Conservation (phyloP, 352 stramenopile species). For the Phytophthora agathidicida region DNA sequence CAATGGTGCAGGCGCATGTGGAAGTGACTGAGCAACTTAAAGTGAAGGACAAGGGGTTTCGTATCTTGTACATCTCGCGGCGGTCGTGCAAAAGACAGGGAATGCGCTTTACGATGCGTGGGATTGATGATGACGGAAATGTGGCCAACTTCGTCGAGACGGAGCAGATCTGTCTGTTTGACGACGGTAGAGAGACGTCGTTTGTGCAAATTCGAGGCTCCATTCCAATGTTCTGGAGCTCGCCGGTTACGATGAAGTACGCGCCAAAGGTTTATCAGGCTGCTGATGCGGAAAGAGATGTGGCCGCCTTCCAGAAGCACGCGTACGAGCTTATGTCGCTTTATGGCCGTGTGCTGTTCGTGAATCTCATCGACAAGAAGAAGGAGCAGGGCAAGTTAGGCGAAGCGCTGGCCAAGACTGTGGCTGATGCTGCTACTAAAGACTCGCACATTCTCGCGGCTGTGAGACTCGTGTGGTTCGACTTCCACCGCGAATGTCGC, state of each 20-base stretch:
- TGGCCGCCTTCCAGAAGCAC: slow-evolving; percentile 62
- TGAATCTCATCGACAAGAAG: slow-evolving; percentile 97
- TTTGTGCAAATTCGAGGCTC: slow-evolving; percentile 92
- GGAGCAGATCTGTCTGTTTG: slow-evolving; percentile 92
- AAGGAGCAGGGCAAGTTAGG: slow-evolving; percentile 93
- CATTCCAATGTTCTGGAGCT: slow-evolving; percentile 95
- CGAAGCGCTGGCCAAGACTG: slow-evolving; percentile 86
- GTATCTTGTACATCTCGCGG: slow-evolving; percentile 76
- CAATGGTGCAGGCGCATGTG: slow-evolving; percentile 82
- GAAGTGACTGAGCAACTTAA: slow-evolving; percentile 54
- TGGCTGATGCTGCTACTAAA: slow-evolving; percentile 50
- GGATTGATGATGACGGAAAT: slow-evolving; percentile 90
- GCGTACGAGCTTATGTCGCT: slow-evolving; percentile 67
- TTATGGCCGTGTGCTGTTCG: slow-evolving; percentile 85
- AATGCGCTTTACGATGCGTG: slow-evolving; percentile 93
- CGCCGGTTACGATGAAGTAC: slow-evolving; percentile 93
- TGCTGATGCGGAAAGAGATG: slow-evolving; percentile 46
- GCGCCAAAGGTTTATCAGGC: slow-evolving; percentile 86
- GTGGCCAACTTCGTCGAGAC: slow-evolving; percentile 97
- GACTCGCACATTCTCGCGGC: slow-evolving; percentile 72
- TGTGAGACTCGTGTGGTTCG: slow-evolving; percentile 93
- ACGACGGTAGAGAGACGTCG: slow-evolving; percentile 57
- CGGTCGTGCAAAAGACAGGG: slow-evolving; percentile 84
- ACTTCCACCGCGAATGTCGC: slow-evolving; percentile 97
- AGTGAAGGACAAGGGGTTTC: slow-evolving; percentile 59